Conservation (phyloP, 805 yeast genomes). For the Alloascoidea africana region DNA sequence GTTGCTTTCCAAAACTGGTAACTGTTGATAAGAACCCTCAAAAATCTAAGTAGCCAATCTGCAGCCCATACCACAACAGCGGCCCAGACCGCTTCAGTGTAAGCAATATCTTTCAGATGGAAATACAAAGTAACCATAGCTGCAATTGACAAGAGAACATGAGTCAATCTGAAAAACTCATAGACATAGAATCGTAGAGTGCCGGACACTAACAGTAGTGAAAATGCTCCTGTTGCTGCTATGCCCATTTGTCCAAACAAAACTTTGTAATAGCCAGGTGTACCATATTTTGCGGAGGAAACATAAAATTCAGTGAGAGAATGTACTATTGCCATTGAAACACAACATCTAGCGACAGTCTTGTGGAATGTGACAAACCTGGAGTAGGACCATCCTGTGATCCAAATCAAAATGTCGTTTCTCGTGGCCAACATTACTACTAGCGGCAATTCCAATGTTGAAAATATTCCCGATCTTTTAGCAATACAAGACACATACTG, state of each 20-base stretch:
- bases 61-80: slow-evolving; percentile 50
- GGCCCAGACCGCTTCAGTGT: slow-evolving; percentile 36
- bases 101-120: slow-evolving; percentile 37
- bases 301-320: not conserved
- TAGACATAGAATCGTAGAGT: slow-evolving; percentile 33
- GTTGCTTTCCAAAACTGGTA: slow-evolving; percentile 22
- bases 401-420: slow-evolving; percentile 43
- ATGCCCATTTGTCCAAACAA: too few relatives aligned
- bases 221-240: slow-evolving; percentile 14
- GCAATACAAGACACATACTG: too few relatives aligned
- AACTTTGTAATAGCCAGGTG: too few relatives aligned
- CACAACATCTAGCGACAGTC: slow-evolving; percentile 30
- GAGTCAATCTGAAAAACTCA: slow-evolving; percentile 38
- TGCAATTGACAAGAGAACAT: slow-evolving; percentile 34
- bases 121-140: slow-evolving; percentile 41
- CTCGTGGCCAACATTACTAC: slow-evolving; percentile 44
- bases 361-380: slow-evolving; percentile 44
- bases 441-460: slow-evolving; percentile 33
- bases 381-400: slow-evolving; percentile 41
- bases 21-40: slow-evolving; percentile 26
- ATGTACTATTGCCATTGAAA: not conserved
- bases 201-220: slow-evolving; percentile 30
- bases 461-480: slow-evolving; percentile 41
- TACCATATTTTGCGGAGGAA: not conserved
- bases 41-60: slow-evolving; percentile 44